phyloP scores from a whole-genome alignment of 805 yeast genomes.

The Candida ponderosae region DNA sequence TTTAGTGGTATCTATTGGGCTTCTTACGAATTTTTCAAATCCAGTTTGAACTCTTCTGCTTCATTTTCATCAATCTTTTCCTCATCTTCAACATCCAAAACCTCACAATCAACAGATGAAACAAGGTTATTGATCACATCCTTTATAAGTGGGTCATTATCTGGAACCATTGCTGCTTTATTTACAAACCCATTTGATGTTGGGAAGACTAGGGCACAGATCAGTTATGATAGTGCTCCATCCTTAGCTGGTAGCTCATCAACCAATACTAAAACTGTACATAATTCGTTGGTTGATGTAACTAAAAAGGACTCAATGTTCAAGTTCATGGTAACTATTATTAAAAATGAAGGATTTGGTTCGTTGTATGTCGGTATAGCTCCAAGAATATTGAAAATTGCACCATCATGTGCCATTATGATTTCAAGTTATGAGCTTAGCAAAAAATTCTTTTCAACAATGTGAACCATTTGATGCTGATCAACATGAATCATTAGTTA shows the following conservation, averaged over 20 bases:
- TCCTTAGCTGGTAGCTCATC: too few species aligned
- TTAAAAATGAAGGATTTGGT: conserved; percentile 63
- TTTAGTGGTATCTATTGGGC: conserved; percentile 95
- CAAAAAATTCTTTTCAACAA: conserved; percentile 48
- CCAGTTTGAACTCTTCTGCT: too few species aligned
- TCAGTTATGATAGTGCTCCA: conserved; percentile 25
- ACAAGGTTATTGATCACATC: conserved; percentile 49
- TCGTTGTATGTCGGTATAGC: conserved; percentile 84
- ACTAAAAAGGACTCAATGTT: conserved; percentile 50
- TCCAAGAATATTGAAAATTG: conserved; percentile 85
- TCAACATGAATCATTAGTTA: too few species aligned
- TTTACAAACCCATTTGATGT: conserved; percentile 95
- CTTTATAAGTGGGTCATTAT: conserved; percentile 73
- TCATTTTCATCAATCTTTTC: too few species aligned
- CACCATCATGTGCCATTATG: conserved; percentile 98
- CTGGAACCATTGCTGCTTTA: conserved; percentile 82
- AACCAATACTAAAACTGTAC: conserved; percentile 3
- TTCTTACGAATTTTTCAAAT: conserved; percentile 55
- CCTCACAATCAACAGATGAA: conserved; percentile 5
- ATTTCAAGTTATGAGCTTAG: conserved; percentile 90
- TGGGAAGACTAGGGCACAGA: conserved; percentile 88
- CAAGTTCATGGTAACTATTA: conserved; percentile 53
- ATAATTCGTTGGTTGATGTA: conserved; percentile 1
- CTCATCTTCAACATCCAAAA: conserved; percentile 3
- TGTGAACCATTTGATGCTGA: neutral